Evolutionary conservation across 73 alveolate species (phyloP).

Genomic region (Tetrahymena borealis): DNA sequence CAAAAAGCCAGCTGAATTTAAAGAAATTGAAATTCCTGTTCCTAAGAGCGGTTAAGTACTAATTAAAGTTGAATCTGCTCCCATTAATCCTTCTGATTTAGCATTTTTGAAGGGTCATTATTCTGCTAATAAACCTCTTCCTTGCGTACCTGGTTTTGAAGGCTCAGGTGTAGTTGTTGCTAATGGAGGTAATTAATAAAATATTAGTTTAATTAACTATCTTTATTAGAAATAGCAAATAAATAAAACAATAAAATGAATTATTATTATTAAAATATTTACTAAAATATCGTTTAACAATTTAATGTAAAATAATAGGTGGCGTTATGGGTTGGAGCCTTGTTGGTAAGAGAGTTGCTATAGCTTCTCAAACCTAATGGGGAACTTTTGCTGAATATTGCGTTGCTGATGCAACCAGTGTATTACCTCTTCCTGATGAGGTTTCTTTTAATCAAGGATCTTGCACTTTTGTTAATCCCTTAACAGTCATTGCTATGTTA

Average conservation of each 20-base stretch:
- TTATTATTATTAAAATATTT: background rate
- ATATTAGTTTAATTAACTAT: background rate
- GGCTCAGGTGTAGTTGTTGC: conserved; percentile 44
- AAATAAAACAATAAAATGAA: too few relatives aligned
- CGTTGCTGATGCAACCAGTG: conserved; percentile 16
- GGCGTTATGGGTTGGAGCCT: conserved; percentile 43
- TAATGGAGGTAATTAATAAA: background rate
- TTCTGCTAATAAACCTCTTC: conserved; percentile 17
- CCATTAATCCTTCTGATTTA: conserved; percentile 66
- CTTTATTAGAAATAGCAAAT: background rate
- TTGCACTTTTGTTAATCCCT: conserved; percentile 57
- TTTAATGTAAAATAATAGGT: conserved; percentile 30
- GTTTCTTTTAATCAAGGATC: conserved; percentile 42
- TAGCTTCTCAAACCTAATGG: background rate
- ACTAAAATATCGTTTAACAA: conserved; percentile 48
- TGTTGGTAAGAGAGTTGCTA: conserved; percentile 56
- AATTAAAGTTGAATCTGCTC: conserved; percentile 55
- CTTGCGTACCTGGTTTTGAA: conserved; percentile 65
- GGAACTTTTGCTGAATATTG: conserved; percentile 63
- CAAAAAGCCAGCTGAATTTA: conserved; percentile 1
- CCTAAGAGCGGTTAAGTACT: conserved; percentile 53
- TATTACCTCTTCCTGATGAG: conserved; percentile 43
- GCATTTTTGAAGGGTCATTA: conserved; percentile 20
- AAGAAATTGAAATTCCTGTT: conserved; percentile 39
- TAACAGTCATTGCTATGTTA: conserved; percentile 48